Evolutionary conservation across 768 basidiomycete species (phyloP).

Genomic region (Collybia mongolica): DNA sequence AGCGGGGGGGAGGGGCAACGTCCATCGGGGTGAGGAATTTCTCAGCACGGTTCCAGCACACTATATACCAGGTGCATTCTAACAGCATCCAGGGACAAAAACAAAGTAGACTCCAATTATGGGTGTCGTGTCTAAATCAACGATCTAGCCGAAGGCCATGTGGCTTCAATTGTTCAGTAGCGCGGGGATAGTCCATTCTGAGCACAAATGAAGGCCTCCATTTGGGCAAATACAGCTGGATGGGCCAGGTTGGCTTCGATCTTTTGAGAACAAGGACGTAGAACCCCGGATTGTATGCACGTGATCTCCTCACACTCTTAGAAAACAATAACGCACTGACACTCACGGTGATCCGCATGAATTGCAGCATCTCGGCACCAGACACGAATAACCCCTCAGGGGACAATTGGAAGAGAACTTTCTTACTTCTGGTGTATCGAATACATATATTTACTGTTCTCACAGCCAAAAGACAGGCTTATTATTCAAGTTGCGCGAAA

Average conservation of each 20-base stretch:
- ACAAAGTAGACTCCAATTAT: conserved; percentile 32
- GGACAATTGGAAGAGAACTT: conserved; percentile 5
- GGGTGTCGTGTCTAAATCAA: conserved; percentile 13
- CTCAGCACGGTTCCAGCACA: not conserved
- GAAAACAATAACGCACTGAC: conserved; percentile 12
- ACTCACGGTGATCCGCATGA: no score
- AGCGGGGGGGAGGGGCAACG: conserved; percentile 46
- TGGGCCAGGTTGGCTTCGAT: not conserved
- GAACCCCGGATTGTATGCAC: conserved; percentile 1
- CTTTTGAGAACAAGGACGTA: conserved; percentile 14
- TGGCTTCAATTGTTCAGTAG: conserved; percentile 19
- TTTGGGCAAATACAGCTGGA: conserved; percentile 6
- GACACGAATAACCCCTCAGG: not conserved
- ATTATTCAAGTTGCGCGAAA: no score
- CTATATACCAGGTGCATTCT: conserved; percentile 15
- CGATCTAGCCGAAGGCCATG: conserved; percentile 6
- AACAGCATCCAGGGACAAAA: conserved; percentile 6
- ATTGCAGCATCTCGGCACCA: not conserved
- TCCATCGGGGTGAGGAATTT: conserved; percentile 32
- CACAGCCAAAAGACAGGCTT: no score
- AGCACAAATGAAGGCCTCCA: conserved; percentile 12
- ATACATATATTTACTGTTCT: no score
- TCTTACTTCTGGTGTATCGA: no score
- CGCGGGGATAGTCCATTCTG: conserved; percentile 9
- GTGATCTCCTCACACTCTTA: conserved; percentile 4